These are phyloP conservation scores for Suillus luteus DNA, from an alignment of 768 basidiomycete genomes.

Conservation along the genomic window DNA sequence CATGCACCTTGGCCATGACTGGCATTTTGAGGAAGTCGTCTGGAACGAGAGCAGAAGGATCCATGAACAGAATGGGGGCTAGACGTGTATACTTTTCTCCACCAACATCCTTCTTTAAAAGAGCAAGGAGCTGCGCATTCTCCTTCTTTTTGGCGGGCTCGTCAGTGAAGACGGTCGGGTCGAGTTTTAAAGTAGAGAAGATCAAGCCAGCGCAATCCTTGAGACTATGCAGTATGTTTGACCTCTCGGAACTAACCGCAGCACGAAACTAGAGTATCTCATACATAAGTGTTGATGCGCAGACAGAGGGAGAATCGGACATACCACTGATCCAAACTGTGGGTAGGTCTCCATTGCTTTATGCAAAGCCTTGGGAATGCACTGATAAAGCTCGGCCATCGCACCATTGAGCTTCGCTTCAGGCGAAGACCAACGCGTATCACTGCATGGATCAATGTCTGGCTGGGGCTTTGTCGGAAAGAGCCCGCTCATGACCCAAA, in stretches of 20 bases:
- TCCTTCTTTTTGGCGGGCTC: background rate
- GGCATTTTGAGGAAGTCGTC: background rate
- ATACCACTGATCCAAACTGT: background rate
- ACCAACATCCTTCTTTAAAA: background rate
- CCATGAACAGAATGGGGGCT: slow-evolving; percentile 3
- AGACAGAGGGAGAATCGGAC: background rate
- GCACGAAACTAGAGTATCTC: background rate
- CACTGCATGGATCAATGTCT: background rate
- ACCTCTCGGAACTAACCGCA: no score
- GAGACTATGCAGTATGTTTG: background rate
- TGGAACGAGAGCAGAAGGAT: background rate
- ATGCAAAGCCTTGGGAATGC: slow-evolving; percentile 1
- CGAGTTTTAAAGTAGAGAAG: background rate
- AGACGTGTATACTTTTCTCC: background rate
- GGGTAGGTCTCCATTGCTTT: background rate
- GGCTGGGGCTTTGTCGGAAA: slow-evolving; percentile 1
- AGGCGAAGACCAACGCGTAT: background rate
- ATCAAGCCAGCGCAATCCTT: slow-evolving; percentile 1
- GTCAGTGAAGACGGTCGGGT: background rate
- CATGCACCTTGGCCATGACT: background rate
- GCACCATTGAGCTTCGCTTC: background rate
- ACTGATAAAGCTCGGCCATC: background rate
- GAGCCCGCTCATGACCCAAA: slow-evolving; percentile 9
- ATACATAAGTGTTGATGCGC: background rate
- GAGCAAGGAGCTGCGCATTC: background rate